Percentiles rank a stretch among this genome's conserved stretches.
phyloP scores from a whole-genome alignment of 202 grass and related monocot genomes.

The Carex sylvatica region DNA sequence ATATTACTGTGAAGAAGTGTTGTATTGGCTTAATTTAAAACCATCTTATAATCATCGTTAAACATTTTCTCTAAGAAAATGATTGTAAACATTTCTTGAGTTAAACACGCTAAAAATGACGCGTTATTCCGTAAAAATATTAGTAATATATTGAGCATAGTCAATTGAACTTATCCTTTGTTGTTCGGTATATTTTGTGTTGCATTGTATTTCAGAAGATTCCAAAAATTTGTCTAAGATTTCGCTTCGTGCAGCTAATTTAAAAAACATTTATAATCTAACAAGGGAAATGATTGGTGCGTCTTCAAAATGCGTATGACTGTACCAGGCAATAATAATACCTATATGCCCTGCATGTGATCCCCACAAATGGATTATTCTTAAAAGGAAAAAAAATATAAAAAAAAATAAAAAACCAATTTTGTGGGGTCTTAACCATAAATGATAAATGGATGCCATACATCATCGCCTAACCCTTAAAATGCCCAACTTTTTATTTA shows the following conservation, averaged over 20 bases:
- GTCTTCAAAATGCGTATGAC: constrained; percentile 1
- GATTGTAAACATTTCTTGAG: background rate
- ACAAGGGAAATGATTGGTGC: background rate
- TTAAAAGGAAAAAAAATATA: background rate
- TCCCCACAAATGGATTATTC: background rate
- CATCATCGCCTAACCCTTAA: too few species aligned
- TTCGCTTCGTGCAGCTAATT: background rate
- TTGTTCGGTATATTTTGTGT: too few species aligned
- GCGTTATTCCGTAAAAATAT: background rate
- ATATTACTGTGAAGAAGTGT: background rate
- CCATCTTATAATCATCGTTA: background rate
- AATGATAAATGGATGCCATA: background rate
- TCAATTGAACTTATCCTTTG: background rate
- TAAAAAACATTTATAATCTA: background rate
- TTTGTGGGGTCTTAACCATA: background rate
- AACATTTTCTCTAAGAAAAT: background rate
- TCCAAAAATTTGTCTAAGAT: background rate
- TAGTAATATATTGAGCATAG: background rate
- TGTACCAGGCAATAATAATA: background rate
- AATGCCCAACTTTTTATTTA: background rate
- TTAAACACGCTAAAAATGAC: background rate
- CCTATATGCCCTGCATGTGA: background rate
- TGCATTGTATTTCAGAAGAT: background rate
- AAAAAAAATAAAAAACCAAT: background rate
- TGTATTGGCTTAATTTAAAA: background rate